These are phyloP conservation scores for Psilocybe azurescens DNA, from an alignment of 768 basidiomycete species.

Conservation along the genomic window DNA sequence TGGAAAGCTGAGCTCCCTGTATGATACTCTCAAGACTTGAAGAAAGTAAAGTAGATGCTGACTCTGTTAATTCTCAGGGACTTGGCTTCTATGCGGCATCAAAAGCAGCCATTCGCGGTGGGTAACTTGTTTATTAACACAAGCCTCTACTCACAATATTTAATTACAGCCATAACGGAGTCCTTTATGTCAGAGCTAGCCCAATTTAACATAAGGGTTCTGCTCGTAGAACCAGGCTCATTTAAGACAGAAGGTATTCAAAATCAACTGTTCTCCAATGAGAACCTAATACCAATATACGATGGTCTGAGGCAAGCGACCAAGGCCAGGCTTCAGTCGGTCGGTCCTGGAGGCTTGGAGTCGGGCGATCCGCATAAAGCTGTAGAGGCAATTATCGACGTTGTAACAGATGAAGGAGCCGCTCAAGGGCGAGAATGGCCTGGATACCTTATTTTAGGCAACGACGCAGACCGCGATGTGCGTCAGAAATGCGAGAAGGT, in stretches of 20 bases:
- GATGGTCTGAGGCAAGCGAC: conserved; percentile 44
- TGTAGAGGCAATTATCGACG: conserved; percentile 52
- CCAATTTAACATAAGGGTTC: conserved; percentile 57
- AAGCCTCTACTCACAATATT: no score
- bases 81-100: conserved; percentile 53
- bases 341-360: conserved; percentile 44
- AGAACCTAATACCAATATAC: conserved; percentile 52
- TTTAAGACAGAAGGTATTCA: conserved; percentile 68
- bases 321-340: conserved; percentile 32
- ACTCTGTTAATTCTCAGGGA: conserved; percentile 27
- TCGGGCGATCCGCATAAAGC: conserved; percentile 64
- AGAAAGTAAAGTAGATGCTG: not conserved
- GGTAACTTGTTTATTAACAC: conserved; percentile 11
- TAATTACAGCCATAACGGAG: conserved; percentile 53
- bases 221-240: conserved; percentile 62
- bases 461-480: conserved; percentile 58
- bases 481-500: conserved; percentile 52
- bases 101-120: conserved; percentile 66
- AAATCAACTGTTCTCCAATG: conserved; percentile 37
- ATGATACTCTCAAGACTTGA: conserved; percentile 23
- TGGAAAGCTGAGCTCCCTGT: conserved; percentile 54
- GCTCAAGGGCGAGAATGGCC: conserved; percentile 33
- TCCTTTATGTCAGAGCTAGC: conserved; percentile 58
- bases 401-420: conserved; percentile 53
- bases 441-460: conserved; percentile 31